Evolutionary conservation across 805 yeast species (phyloP).

Genomic region (Candida berthetii): DNA sequence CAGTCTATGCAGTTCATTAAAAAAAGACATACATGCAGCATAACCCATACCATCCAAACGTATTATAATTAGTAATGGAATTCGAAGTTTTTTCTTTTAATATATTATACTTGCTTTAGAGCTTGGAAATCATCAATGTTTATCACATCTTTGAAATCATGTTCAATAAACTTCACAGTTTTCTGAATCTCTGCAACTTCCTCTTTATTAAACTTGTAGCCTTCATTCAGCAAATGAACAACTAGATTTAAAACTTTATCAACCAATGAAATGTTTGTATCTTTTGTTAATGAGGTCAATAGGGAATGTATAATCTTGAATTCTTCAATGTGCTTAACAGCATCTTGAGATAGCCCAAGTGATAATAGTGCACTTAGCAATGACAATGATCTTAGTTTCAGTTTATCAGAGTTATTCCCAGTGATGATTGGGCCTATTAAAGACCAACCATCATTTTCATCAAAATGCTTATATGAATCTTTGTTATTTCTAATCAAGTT

Average conservation of each 20-base stretch:
- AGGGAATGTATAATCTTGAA: constrained; percentile 21
- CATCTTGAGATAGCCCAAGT: constrained; percentile 37
- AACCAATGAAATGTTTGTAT: constrained; percentile 36
- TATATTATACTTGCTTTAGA: constrained; percentile 41
- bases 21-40: no score
- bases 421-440: constrained; percentile 28
- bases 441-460: constrained; percentile 56
- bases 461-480: constrained; percentile 50
- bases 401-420: constrained; percentile 25
- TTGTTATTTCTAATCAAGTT: constrained; percentile 65
- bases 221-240: constrained; percentile 35
- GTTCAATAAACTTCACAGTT: constrained; percentile 33
- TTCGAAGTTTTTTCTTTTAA: no score
- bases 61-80: no score
- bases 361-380: constrained; percentile 54
- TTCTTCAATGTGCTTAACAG: constrained; percentile 29
- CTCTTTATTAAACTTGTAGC: constrained; percentile 36
- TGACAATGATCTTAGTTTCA: constrained; percentile 49
- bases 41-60: no score
- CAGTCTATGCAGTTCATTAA: no score
- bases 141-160: constrained; percentile 37
- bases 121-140: constrained; percentile 47
- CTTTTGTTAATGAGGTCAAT: constrained; percentile 13
- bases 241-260: constrained; percentile 54
- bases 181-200: constrained; percentile 32